Evolutionary conservation across 2,329 filamentous ascomycete genomes (phyloP), one percentile per base, ranked within the genome.

Genomic region (Talaromyces verruculosus): DNA sequence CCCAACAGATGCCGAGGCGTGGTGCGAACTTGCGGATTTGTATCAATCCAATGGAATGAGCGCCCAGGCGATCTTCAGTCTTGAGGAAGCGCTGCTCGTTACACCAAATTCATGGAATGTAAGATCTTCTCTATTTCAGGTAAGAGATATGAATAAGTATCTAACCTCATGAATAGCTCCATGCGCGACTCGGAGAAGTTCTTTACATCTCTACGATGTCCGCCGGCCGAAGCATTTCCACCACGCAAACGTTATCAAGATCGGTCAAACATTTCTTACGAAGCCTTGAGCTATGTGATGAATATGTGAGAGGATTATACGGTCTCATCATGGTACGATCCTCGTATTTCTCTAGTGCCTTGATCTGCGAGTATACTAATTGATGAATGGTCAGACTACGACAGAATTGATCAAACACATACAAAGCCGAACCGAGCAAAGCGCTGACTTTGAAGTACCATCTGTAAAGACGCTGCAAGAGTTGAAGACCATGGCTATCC

Each of bases 91-190:
- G 22, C 79, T 99, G 53, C 82, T 98, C 61, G 84, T 96, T 65
- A 87, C 88, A 63, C 94, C 95, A 3, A 96, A 97, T 81, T 92
- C 94, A 22, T 99, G 95, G 93, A 98, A 96, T 82, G 91, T 95
- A 77, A 76, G 91, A 77, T 33, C 49, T 22, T 30, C 5, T n/a
- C 41, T 15, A 49, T 53, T 15, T 63, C 51, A 43, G 30, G 15
- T 30, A 55, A 17, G 61, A 47, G 10, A n/a, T 15, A 49, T 37
- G n/a, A 15, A 41, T 19, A 35, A 33, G 55, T 68, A 57, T 66
- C 61, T 71, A 6, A 28, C 30, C 57, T 11, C 73, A 25, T 39
- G 11, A 37, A 62, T 49, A 95, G 90, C 87, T 96, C 69, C 93
- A 97, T 77, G 93, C 93, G 60, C 88, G 91, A 59, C 79, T 97